These are phyloP conservation scores for Phialophora expanda DNA, from an alignment of 2,329 filamentous ascomycete species.

Conservation along the genomic window DNA sequence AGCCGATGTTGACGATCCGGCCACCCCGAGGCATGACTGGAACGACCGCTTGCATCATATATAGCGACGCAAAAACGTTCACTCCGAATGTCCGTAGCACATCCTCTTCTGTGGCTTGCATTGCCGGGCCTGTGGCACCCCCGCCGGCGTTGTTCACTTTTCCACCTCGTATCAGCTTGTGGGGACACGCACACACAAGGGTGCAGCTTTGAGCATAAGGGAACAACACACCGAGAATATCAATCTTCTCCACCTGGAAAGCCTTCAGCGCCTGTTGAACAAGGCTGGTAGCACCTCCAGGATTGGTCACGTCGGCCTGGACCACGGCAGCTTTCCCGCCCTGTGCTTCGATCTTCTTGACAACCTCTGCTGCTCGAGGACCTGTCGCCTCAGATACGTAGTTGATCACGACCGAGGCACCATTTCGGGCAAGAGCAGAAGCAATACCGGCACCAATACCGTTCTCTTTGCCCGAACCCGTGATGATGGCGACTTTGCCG, in stretches of 20 bases:
- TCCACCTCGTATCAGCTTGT: not conserved
- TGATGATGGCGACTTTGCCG: conserved; percentile 45
- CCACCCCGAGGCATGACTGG: conserved; percentile 45
- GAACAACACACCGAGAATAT: conserved; percentile 36
- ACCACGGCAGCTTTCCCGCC: conserved; percentile 36
- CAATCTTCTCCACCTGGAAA: conserved; percentile 29
- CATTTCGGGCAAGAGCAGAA: conserved; percentile 39
- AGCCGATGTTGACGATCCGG: conserved; percentile 53
- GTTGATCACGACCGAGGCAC: conserved; percentile 42
- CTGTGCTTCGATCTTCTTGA: conserved; percentile 35
- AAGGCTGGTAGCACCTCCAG: conserved; percentile 20
- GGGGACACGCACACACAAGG: not conserved
- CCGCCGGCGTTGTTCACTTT: conserved; percentile 41
- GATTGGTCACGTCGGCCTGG: conserved; percentile 23
- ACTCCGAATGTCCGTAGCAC: conserved; percentile 61
- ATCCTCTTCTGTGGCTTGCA: conserved; percentile 45
- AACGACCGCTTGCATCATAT: conserved; percentile 35
- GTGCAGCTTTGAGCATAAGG: not conserved
- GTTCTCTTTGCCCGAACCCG: conserved; percentile 44
- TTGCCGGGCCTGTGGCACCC: conserved; percentile 33
- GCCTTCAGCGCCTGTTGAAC: conserved; percentile 24
- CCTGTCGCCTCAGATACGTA: conserved; percentile 41
- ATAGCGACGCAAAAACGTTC: conserved; percentile 57
- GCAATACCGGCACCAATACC: conserved; percentile 46
- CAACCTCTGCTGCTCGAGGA: conserved; percentile 40